Conservation (phyloP, 345 rosid genomes). For the Syzygium grande region DNA sequence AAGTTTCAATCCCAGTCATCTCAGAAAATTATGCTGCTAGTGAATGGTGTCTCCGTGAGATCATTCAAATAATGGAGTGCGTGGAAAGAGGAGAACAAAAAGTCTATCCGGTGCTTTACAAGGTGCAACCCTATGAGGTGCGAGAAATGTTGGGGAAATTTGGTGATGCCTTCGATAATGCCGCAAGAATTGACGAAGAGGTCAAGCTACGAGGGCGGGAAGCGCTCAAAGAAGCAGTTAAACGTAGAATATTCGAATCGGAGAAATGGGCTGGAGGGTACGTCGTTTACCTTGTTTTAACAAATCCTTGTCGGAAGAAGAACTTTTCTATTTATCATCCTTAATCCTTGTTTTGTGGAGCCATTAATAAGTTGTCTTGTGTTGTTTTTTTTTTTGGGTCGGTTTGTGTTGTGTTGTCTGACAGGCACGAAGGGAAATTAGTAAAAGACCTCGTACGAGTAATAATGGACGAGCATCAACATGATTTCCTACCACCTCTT, state of each 20-base stretch:
- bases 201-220: fast-evolving
- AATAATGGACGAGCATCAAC: fast-evolving
- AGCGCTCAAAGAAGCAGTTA: fast-evolving
- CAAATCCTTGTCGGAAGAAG: neutral
- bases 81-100: fast-evolving
- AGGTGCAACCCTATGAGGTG: fast-evolving
- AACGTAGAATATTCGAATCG: fast-evolving
- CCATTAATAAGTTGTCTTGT: neutral
- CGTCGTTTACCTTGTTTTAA: neutral
- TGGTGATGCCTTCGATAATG: neutral
- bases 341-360: neutral
- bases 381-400: neutral
- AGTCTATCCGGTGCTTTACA: neutral
- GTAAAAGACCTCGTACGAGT: fast-evolving
- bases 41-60: neutral
- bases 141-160: fast-evolving
- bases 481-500: too few species aligned
- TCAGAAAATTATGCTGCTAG: neutral
- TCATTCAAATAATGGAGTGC: neutral
- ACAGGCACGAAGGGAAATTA: neutral
- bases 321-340: neutral
- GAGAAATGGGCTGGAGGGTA: fast-evolving
- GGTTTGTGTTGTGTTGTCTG: too few species aligned
- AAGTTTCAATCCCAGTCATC: neutral
- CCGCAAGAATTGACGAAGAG: too few species aligned